Percentiles rank a stretch among this genome's conserved stretches.
Conservation (phyloP, 495 filamentous ascomycete species). For the Penicillium ucsense region DNA sequence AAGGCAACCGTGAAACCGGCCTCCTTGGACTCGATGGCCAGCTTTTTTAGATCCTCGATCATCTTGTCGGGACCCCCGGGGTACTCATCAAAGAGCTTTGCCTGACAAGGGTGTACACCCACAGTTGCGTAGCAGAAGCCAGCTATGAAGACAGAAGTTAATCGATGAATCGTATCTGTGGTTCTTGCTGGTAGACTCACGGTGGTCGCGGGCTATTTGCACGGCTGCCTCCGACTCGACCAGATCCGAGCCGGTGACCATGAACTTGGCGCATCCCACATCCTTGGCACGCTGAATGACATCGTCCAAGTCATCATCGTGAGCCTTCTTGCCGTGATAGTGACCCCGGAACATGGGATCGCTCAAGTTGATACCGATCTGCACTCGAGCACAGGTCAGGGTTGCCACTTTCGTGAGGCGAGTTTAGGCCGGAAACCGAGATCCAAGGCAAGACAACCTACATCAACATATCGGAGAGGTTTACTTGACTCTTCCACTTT, state of each 20-base stretch:
- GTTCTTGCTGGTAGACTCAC: constrained; percentile 33
- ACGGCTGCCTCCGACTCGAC: constrained; percentile 67
- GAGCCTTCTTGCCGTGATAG: constrained; percentile 73
- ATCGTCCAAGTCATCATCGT: constrained; percentile 67
- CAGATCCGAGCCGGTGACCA: constrained; percentile 89
- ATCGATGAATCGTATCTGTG: not conserved
- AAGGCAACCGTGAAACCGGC: constrained; percentile 62
- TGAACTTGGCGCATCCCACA: constrained; percentile 75
- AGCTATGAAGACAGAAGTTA: constrained; percentile 34
- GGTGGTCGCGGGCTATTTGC: constrained; percentile 59
- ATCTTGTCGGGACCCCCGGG: constrained; percentile 45
- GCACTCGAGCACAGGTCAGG: not conserved
- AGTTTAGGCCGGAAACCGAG: not conserved
- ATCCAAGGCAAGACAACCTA: constrained; percentile 10
- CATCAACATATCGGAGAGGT: constrained; percentile 37
- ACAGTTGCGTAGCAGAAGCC: constrained; percentile 79
- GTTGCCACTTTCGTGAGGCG: not conserved
- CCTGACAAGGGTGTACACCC: constrained; percentile 85
- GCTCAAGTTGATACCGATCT: constrained; percentile 89
- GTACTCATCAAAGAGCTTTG: constrained; percentile 55
- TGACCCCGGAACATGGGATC: constrained; percentile 77
- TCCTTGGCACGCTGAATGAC: constrained; percentile 67
- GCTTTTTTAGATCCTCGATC: constrained; percentile 48
- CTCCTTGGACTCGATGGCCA: constrained; percentile 40
- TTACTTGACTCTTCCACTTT: constrained; percentile 26